Evolutionary conservation across 2,329 filamentous ascomycete genomes (phyloP).

Genomic region (Botryotinia calthae): DNA sequence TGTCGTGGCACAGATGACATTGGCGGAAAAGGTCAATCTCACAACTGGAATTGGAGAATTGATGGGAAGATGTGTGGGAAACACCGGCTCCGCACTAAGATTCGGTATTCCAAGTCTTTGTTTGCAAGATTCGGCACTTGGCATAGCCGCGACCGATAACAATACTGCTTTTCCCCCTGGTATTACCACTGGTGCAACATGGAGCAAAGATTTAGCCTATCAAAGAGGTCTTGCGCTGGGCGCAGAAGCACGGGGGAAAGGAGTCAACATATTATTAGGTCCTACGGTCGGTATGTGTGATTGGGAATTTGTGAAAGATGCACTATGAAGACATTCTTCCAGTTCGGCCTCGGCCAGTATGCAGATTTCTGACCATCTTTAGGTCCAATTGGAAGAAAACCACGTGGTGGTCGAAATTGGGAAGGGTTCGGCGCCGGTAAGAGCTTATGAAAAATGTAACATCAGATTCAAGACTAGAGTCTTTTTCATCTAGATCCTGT

Average conservation of each 20-base stretch:
- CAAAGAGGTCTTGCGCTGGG: conserved; percentile 66
- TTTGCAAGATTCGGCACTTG: conserved; percentile 68
- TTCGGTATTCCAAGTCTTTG: conserved; percentile 72
- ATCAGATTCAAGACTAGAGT: not conserved
- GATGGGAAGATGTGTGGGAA: conserved; percentile 73
- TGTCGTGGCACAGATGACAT: conserved; percentile 71
- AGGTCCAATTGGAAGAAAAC: conserved; percentile 69
- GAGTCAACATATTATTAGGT: conserved; percentile 65
- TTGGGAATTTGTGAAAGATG: too few species aligned
- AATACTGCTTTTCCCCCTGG: conserved; percentile 76
- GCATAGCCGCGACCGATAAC: conserved; percentile 70
- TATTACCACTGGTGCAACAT: conserved; percentile 74
- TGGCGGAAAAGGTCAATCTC: conserved; percentile 78
- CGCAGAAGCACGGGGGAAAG: conserved; percentile 70
- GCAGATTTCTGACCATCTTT: not conserved
- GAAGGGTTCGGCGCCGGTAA: conserved; percentile 61
- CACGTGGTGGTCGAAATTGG: conserved; percentile 71
- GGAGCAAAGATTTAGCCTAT: conserved; percentile 70
- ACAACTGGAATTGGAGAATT: conserved; percentile 68
- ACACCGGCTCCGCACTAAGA: conserved; percentile 68
- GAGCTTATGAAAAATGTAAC: not conserved
- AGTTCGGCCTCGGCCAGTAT: not conserved
- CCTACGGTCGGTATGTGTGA: conserved; percentile 46
- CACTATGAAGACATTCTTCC: not conserved
- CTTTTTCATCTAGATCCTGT: conserved; percentile 54